phyloP scores from a whole-genome alignment of 2,329 filamentous ascomycete genomes.

The Phialophora verrucosa region DNA sequence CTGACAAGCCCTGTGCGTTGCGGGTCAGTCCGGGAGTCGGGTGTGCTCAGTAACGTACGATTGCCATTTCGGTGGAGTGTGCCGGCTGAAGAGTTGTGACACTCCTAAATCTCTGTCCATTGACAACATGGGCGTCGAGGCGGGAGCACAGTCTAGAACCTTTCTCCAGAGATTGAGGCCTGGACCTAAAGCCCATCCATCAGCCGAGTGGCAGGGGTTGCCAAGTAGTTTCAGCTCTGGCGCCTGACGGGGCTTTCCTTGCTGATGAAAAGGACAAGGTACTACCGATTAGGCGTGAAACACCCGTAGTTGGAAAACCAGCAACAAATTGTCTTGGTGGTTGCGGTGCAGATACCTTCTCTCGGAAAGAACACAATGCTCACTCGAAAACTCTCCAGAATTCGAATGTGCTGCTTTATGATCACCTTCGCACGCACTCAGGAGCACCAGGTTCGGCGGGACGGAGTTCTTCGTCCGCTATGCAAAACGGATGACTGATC shows the following conservation, averaged over 20 bases:
- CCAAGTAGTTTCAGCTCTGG: slow-evolving; percentile 11
- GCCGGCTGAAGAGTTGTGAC: background rate
- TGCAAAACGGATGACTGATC: background rate
- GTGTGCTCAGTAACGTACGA: background rate
- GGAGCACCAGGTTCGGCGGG: background rate
- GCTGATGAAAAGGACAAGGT: background rate
- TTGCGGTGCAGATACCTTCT: background rate
- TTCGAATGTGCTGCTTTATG: background rate
- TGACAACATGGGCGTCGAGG: slow-evolving; percentile 3
- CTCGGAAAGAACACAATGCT: background rate
- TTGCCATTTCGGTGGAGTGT: background rate
- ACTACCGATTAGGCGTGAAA: background rate
- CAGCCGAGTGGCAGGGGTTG: slow-evolving; percentile 8
- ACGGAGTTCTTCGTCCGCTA: background rate
- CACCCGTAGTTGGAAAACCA: background rate
- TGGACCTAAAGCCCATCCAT: slow-evolving; percentile 11
- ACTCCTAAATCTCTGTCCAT: background rate
- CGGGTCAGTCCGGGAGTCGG: background rate
- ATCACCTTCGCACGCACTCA: background rate
- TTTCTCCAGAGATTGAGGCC: background rate
- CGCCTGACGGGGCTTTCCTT: background rate
- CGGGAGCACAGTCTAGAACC: slow-evolving; percentile 7
- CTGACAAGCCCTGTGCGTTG: background rate
- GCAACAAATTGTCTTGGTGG: background rate
- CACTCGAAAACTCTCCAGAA: background rate